Base-by-base conservation (phyloP, 2,329 filamentous ascomycete species). In the Mariannaea sp. region DNA sequence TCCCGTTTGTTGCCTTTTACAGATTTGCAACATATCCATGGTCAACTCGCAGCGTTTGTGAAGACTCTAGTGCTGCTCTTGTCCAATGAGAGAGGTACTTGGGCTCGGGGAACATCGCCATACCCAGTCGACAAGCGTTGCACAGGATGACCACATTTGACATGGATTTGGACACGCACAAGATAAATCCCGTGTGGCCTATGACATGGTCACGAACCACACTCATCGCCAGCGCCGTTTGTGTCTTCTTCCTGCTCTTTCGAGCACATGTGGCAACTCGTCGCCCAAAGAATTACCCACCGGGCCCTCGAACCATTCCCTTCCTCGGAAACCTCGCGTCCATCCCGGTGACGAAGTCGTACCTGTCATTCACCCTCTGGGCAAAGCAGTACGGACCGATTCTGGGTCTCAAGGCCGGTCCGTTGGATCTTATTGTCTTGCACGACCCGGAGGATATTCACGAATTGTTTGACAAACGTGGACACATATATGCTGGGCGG, bases 401-500 rank as follows among this genome's bases (percentile, higher is more conserved):
- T 7, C 48, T 71, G 17, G 65, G 65, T 9, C 47, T 73, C 22
- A 69, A 69, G 36, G 51, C 67, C 14, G 73, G 70, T 0, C 56
- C 61, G 0, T 56, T 59, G 8, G 70, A 69, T 24, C 52, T 73
- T 10, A 69, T 75, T 7, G 57, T 74, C 6, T 61, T 75, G 2
- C 67, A 69, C 14, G 68, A 64, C 19, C 65, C 65, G 1, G 58
- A 67, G 12, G 64, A 68, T 8, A 70, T 70, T 6, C 65, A 67
- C 36, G 71, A 74, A 26, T 61, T 77, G 9, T 66, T 73, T 16
- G 74, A 74, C 20, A 71, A 70, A 50, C 68, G 70, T 36, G 68
- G 71, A 1, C 58, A 46, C 30, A 68, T 71, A 26, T 76, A 76
- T 55, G 73, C 72, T n/a, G 71, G 73, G 2, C 61, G 73, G 3